Percentiles rank a stretch among this genome's conserved stretches.
phyloP scores from a whole-genome alignment of 352 stramenopile genomes.

The Thalassiosira allenii region DNA sequence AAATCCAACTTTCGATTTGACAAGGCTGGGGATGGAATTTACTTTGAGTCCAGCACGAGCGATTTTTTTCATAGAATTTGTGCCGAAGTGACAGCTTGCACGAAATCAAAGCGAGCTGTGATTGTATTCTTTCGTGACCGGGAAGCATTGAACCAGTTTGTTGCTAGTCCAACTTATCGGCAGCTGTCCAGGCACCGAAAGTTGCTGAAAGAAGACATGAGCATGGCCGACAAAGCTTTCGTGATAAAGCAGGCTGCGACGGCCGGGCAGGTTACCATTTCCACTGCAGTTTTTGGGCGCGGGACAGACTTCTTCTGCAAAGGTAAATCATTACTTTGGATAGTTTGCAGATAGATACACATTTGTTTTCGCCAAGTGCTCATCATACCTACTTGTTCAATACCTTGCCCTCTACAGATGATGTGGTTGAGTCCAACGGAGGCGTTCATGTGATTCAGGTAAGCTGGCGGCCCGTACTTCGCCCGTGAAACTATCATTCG shows the following conservation, averaged over 20 bases:
- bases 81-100: conserved; percentile 52
- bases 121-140: conserved; percentile 79
- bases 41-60: conserved; percentile 56
- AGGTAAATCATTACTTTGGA: too few relatives aligned
- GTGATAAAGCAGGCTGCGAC: conserved; percentile 78
- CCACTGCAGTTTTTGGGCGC: conserved; percentile 72
- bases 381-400: too few relatives aligned
- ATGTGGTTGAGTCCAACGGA: conserved; percentile 64
- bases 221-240: conserved; percentile 63
- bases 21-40: conserved; percentile 66
- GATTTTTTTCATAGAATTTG: conserved; percentile 72
- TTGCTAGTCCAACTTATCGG: conserved; percentile 60
- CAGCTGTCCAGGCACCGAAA: conserved; percentile 64
- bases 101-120: conserved; percentile 65
- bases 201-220: conserved; percentile 67
- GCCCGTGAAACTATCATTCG: not conserved
- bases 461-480: too few relatives aligned
- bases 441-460: conserved; percentile 77
- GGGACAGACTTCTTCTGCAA: conserved; percentile 84
- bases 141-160: conserved; percentile 60
- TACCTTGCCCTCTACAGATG: too few relatives aligned
- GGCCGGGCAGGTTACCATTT: conserved; percentile 70
- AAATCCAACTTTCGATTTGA: conserved; percentile 75
- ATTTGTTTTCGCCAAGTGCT: too few relatives aligned
- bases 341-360: too few relatives aligned